phyloP scores from a whole-genome alignment of 164 flowering plant species.

The Macadamia tetraphylla region DNA sequence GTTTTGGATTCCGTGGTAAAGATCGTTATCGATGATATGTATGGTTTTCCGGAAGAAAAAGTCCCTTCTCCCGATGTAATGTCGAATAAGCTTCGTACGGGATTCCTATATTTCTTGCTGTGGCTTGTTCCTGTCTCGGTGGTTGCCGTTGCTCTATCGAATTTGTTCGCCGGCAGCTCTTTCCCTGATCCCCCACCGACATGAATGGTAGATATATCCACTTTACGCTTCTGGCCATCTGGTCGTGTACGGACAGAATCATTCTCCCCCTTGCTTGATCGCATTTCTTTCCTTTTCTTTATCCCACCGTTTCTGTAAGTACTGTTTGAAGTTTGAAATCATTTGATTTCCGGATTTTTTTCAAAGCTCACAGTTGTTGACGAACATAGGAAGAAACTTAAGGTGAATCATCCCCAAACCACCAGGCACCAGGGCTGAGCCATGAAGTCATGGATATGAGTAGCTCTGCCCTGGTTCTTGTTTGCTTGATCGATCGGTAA shows the following conservation, averaged over 20 bases:
- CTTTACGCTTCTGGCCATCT: neutral
- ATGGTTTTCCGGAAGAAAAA: conserved; percentile 12
- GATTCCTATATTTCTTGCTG: conserved; percentile 12
- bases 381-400: too few relatives aligned
- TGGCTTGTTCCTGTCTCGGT: conserved; percentile 14
- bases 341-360: neutral
- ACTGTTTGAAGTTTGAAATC: too few relatives aligned
- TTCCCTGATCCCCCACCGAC: conserved; percentile 26
- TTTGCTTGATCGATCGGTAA: too few relatives aligned
- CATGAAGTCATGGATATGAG: too few relatives aligned
- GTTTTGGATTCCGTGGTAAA: conserved; percentile 20
- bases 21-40: conserved; percentile 12
- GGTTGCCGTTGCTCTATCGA: conserved; percentile 5
- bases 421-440: too few relatives aligned
- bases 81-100: conserved; percentile 1
- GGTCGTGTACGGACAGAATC: neutral
- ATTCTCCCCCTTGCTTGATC: too few relatives aligned
- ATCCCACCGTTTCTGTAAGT: too few relatives aligned
- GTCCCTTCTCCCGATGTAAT: conserved; percentile 14
- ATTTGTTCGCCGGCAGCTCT: neutral
- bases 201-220: neutral
- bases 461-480: too few relatives aligned
- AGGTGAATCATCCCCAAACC: too few relatives aligned
- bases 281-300: too few relatives aligned
- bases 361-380: too few relatives aligned